Base-by-base conservation (phyloP, 2,329 filamentous ascomycete genomes). In the Colletotrichum camelliae region DNA sequence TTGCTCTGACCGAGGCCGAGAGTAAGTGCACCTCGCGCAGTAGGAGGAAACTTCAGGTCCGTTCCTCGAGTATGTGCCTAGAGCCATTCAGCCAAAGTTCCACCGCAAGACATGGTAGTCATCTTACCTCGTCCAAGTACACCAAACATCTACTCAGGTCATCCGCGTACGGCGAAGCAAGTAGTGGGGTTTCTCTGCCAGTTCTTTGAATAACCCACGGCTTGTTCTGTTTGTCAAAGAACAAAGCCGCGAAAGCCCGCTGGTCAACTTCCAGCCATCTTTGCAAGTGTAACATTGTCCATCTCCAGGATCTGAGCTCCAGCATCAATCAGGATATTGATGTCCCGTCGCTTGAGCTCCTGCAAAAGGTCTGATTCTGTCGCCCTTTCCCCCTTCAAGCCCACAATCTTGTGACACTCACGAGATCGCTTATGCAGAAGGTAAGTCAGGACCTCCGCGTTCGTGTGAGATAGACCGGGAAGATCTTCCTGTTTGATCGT, bases 231-330 rank as follows among this genome's bases (percentile, higher is more conserved):
- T 80, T 57, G 16, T 86, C 86, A 77, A 93, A 93, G 75, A 87
- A 93, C 0, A 93, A 81, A 0, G 89, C 91, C 0, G 87, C 91
- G 1, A 82, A 81, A 1, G 87, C 87, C 2, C 80, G n/a, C 0
- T 43, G 15, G 58, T 91, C 88, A 1, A 87, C 79, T 0, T 82
- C 79, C 0, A 93, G 79, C 91, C 91, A 93, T 1, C 13, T 82
- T 82, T 0, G 86, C 91, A 0, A 93, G 81, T 0, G 82, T 81
- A 2, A 80, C 66, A 78, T 92, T 94, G 74, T 88, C 85, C 84
- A 91, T 89, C 78, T 94, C 92, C 0, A 94, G 80, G 16, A 94
- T 90, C 16, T 91, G 89, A 0, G 93, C 92, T 0, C 93, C 93
- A 0, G 91, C 89, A 79, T 94, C 92, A 1, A 94, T 91, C 0